phyloP scores from a whole-genome alignment of 768 basidiomycete genomes.

The Hemileccinum impolitum region DNA sequence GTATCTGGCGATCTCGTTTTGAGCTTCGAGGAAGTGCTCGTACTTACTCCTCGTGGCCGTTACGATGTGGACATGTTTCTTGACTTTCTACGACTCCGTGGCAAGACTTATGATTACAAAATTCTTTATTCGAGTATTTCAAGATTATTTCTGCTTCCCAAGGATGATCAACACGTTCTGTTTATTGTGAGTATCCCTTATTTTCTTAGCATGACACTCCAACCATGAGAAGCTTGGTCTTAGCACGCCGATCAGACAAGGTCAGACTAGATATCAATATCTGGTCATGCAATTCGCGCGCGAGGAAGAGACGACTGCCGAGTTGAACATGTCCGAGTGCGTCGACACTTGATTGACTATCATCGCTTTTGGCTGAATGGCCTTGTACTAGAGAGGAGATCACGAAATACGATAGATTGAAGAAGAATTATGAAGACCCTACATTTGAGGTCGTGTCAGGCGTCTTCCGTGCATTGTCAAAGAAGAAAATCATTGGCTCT shows the following conservation, averaged over 20 bases:
- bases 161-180: constrained; percentile 93
- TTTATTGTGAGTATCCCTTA: constrained; percentile 71
- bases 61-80: constrained; percentile 99
- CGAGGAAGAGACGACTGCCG: constrained; percentile 95
- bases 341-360: constrained; percentile 25
- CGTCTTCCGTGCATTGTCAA: constrained; percentile 87
- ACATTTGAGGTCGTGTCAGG: constrained; percentile 94
- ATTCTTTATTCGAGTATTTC: constrained; percentile 88
- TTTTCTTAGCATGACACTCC: not conserved
- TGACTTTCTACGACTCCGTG: constrained; percentile 90
- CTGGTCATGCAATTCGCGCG: constrained; percentile 97
- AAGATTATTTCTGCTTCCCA: constrained; percentile 87
- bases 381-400: constrained; percentile 60
- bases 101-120: constrained; percentile 99
- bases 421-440: constrained; percentile 92
- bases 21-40: constrained; percentile 92
- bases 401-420: constrained; percentile 74
- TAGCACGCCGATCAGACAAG: constrained; percentile 92
- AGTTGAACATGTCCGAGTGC: constrained; percentile 89
- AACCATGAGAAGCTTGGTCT: constrained; percentile 68
- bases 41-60: constrained; percentile 92
- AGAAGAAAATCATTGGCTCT: constrained; percentile 88
- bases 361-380: not conserved
- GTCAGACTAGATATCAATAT: constrained; percentile 97
- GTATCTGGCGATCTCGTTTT: constrained; percentile 89